Evolutionary conservation across 495 filamentous ascomycete genomes (phyloP).

Genomic region (Bacidia gigantensis): DNA sequence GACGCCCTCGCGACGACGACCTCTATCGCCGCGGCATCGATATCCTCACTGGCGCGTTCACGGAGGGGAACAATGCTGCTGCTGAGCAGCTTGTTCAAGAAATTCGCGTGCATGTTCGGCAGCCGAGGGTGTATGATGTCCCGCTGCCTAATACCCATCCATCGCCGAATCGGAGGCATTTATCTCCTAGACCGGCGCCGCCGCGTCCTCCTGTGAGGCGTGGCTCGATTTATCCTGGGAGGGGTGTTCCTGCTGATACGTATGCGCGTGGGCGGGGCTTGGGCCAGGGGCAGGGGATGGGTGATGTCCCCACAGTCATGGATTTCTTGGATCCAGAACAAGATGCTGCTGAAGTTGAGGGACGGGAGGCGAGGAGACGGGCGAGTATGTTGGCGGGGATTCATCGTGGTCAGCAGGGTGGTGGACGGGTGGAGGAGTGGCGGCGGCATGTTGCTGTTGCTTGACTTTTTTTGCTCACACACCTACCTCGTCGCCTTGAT

Average conservation of each 20-base stretch:
- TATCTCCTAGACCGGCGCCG: too few relatives aligned
- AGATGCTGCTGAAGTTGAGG: neutral
- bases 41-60: neutral
- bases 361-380: neutral
- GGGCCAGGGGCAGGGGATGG: neutral
- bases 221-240: constrained; percentile 3
- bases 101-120: neutral
- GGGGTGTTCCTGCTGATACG: neutral
- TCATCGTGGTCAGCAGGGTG: neutral
- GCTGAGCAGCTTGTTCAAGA: constrained; percentile 5
- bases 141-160: too few relatives aligned
- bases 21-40: constrained; percentile 6
- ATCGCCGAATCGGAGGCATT: neutral
- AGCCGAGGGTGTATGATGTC: too few relatives aligned
- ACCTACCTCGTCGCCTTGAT: too few relatives aligned
- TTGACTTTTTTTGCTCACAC: too few relatives aligned
- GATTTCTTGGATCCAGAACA: neutral
- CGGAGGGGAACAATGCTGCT: constrained; percentile 1
- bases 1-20: neutral
- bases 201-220: constrained; percentile 4
- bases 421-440: constrained; percentile 17
- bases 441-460: constrained; percentile 12
- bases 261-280: neutral
- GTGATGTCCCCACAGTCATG: neutral
- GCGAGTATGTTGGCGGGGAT: constrained; percentile 16